phyloP scores from a whole-genome alignment of 805 yeast species.

The Maudiozyma serrabonitensis region DNA sequence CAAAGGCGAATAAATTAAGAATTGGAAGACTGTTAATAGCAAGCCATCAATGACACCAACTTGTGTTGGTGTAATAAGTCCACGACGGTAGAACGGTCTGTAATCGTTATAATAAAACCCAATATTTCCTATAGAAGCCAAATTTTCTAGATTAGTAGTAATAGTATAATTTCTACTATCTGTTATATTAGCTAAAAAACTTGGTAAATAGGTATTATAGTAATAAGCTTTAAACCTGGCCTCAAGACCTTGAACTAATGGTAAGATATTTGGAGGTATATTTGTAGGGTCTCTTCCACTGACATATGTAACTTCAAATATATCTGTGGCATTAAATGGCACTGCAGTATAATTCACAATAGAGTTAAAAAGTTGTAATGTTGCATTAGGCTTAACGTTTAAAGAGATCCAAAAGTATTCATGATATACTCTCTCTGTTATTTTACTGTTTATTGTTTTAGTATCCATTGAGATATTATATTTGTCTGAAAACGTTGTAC shows the following conservation, averaged over 20 bases:
- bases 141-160: conserved; percentile 3
- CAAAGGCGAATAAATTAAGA: conserved; percentile 45
- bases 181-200: conserved; percentile 14
- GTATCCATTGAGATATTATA: conserved; percentile 8
- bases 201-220: conserved; percentile 1
- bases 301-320: conserved; percentile 40
- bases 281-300: conserved; percentile 53
- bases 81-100: conserved; percentile 40
- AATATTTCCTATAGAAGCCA: conserved; percentile 23
- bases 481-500: conserved; percentile 16
- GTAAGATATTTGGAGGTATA: conserved; percentile 36
- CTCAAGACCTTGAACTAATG: conserved; percentile 33
- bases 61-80: conserved; percentile 55
- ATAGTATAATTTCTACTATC: not conserved
- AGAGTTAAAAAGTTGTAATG: conserved; percentile 22
- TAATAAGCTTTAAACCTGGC: conserved; percentile 3
- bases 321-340: conserved; percentile 10
- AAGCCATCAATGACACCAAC: conserved; percentile 66
- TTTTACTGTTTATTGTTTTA: conserved; percentile 27
- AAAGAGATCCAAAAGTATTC: conserved; percentile 58
- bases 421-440: conserved; percentile 38
- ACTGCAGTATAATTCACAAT: conserved; percentile 12
- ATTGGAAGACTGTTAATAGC: conserved; percentile 62
- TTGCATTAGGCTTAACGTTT: conserved; percentile 42
- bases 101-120: conserved; percentile 33